A percentile compares a stretch with the other conserved stretches of the same genome.
These are phyloP conservation scores for Dendrobium chrysotoxum DNA, from an alignment of 106 monocot species.

Conservation along the genomic window DNA sequence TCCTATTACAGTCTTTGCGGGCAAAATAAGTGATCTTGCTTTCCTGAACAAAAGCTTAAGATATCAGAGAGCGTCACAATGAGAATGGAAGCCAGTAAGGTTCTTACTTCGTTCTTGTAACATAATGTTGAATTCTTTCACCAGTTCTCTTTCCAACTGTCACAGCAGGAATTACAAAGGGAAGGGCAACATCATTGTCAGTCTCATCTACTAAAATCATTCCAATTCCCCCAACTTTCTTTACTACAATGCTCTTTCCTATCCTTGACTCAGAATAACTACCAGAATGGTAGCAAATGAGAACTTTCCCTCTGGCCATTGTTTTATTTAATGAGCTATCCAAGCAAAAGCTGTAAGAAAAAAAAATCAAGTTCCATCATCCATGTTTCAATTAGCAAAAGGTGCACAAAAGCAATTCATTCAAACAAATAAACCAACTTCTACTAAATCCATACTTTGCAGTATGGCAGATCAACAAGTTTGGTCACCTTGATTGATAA, in stretches of 20 bases:
- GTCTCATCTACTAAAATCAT: conserved; percentile 82
- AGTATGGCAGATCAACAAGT: background rate
- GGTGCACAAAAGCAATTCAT: background rate
- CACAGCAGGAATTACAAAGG: conserved; percentile 58
- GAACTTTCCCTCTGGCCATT: conserved; percentile 61
- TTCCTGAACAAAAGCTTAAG: conserved; percentile 22
- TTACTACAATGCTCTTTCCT: conserved; percentile 48
- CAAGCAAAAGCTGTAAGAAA: conserved; percentile 51
- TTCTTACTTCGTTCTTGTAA: conserved; percentile 55
- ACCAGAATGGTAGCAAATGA: conserved; percentile 51
- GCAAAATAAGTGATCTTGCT: conserved; percentile 46
- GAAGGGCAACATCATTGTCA: conserved; percentile 52
- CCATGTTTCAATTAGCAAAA: background rate
- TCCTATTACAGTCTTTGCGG: conserved; percentile 44
- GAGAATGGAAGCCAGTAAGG: background rate
- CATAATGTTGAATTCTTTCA: conserved; percentile 46
- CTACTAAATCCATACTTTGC: background rate
- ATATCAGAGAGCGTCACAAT: background rate
- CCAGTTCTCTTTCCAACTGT: conserved; percentile 37
- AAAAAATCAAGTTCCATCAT: background rate
- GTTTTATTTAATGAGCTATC: conserved; percentile 74
- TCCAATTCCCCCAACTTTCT: conserved; percentile 67
- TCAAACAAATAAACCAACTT: background rate
- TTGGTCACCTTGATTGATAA: conserved; percentile 63
- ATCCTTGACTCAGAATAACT: conserved; percentile 53